These are phyloP conservation scores for Oenanthe sinensis DNA, from an alignment of 129 eudicot species.

Conservation along the genomic window DNA sequence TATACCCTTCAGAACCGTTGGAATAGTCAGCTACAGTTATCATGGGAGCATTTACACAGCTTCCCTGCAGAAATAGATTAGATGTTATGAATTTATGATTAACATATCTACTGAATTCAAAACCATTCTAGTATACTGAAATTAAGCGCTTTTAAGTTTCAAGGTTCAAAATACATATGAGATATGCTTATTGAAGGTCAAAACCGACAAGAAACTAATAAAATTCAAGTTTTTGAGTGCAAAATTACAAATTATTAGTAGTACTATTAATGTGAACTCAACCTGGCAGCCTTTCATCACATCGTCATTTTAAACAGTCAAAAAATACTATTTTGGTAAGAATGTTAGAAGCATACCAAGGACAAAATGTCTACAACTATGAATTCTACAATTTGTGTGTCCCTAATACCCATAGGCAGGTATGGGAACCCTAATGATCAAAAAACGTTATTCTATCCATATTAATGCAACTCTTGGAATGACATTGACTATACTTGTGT, in stretches of 20 bases:
- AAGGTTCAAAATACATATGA: not conserved
- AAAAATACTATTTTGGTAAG: not conserved
- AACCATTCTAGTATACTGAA: not conserved
- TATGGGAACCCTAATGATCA: not conserved
- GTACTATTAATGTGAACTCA: not conserved
- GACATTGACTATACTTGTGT: not conserved
- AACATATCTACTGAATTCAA: not conserved
- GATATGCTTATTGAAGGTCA: not conserved
- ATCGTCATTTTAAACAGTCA: not conserved
- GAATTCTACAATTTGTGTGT: no score
- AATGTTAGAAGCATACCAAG: not conserved
- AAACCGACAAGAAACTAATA: not conserved
- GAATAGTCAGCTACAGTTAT: constrained; percentile 98
- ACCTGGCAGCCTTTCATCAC: not conserved
- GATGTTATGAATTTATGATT: not conserved
- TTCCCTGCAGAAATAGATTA: constrained; percentile 44
- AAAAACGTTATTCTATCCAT: not conserved
- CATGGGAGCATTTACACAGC: constrained; percentile 99
- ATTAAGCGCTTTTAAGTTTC: not conserved
- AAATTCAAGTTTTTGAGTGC: not conserved
- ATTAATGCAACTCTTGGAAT: not conserved
- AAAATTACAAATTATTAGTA: not conserved
- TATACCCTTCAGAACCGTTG: constrained; percentile 93
- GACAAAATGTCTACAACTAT: not conserved
- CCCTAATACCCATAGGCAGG: no score